Percentiles rank a stretch among this genome's conserved stretches.
These are phyloP conservation scores for Asterionellopsis glacialis DNA, from an alignment of 108 stramenopile genomes.

Conservation along the genomic window DNA sequence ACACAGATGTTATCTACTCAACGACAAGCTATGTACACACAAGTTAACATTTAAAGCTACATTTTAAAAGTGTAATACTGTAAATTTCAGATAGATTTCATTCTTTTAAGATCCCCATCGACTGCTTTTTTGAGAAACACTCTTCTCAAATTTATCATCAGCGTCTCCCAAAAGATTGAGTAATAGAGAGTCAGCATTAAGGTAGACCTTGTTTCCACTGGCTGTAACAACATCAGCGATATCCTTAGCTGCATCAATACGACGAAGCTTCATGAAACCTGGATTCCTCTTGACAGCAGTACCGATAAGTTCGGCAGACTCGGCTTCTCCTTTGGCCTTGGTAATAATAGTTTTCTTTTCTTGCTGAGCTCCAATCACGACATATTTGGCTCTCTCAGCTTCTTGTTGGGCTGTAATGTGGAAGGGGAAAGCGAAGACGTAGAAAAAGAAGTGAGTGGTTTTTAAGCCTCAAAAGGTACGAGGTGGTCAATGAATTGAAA, in stretches of 20 bases:
- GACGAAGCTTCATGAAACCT: constrained; percentile 97
- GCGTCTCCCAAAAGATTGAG: constrained; percentile 91
- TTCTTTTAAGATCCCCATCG: not conserved
- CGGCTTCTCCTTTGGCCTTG: constrained; percentile 98
- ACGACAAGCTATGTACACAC: too few species aligned
- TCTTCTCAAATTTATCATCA: constrained; percentile 83
- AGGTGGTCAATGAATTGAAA: not conserved
- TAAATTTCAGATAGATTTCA: too few species aligned
- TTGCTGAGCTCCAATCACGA: constrained; percentile 95
- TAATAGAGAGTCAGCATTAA: constrained; percentile 95
- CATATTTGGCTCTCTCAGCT: constrained; percentile 97
- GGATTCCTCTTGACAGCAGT: constrained; percentile 98
- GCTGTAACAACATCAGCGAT: constrained; percentile 92
- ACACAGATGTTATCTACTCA: too few species aligned
- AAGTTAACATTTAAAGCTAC: too few species aligned
- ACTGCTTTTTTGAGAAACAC: constrained; percentile 12
- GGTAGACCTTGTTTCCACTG: constrained; percentile 94
- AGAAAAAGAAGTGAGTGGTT: constrained; percentile 6
- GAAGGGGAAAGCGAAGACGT: not conserved
- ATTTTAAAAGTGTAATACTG: too few species aligned
- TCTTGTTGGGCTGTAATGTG: constrained; percentile 91
- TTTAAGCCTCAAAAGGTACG: not conserved
- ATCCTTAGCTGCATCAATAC: constrained; percentile 98
- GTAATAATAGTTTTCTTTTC: constrained; percentile 99
- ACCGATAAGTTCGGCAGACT: constrained; percentile 97